Evolutionary conservation across 2,329 filamentous ascomycete genomes (phyloP), one percentile per base, ranked within the genome.

Genomic region (Celoporthe dispersa): DNA sequence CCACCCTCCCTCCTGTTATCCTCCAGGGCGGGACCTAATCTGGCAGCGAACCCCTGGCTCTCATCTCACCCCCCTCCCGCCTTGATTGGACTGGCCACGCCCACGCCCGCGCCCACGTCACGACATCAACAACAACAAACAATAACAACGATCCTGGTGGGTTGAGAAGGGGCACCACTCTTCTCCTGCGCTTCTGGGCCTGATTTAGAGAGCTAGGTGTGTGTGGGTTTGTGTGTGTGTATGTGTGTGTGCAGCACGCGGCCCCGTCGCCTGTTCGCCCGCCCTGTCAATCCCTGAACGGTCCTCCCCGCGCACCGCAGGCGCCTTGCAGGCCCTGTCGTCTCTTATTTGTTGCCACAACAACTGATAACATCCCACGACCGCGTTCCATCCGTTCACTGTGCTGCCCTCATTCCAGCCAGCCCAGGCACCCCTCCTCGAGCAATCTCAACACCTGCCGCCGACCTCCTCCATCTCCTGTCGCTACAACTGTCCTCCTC

Each of bases 351-450:
- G 28, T 53, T 35, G 35, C 11, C 61, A 53, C 67, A 70, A 41
- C 68, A 71, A 66, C 37, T 35, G 53, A 66, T 51, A 57, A 41
- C 14, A n/a, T 39, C 48, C 63, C n/a, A 65, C 31, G 33, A 41
- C 31, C 48, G 63, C 48, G 33, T 31, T 65, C 37, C 44, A 11
- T 31, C n/a, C n/a, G n/a, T n/a, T n/a, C n/a, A n/a, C n/a, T 65
- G n/a, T 65, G 31, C 44, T 65, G 28, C 48, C 63, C 14, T 8
- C 28, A 39, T 35, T 65, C 48, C 48, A 39, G 44, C 12, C 64
- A 25, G 22, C 55, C 9, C 53, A 33, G 11, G 25, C 53, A 19
- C 25, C 12, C 33, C 33, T n/a, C 8, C 31, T 60, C 57, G 57
- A 60, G 14, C 53, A 12, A 19, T 37, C 5, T 8, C 22, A 37